Evolutionary conservation across 768 basidiomycete species (phyloP).

Genomic region (Xerocomellus amylosporus): DNA sequence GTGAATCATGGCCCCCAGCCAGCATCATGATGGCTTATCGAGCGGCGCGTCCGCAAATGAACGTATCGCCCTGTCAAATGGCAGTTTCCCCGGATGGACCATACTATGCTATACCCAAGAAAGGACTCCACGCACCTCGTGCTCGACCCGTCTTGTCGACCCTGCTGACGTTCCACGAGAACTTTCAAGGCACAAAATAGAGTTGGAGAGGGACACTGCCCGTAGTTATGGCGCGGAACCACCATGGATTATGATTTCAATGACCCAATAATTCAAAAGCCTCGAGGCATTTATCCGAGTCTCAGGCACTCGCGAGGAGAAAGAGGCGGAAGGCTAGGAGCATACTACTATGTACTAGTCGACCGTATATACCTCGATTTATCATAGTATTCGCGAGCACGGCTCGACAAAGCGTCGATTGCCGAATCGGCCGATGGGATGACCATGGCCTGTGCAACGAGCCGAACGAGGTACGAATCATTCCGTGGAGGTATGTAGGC

Average conservation of each 20-base stretch:
- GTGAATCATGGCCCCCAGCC: too few species aligned
- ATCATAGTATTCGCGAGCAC: too few species aligned
- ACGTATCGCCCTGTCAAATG: background rate
- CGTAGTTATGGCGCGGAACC: background rate
- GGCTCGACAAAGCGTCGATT: background rate
- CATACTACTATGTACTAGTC: too few species aligned
- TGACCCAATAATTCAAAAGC: background rate
- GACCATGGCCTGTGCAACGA: background rate
- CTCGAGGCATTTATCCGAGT: too few species aligned
- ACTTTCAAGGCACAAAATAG: slow-evolving; percentile 6
- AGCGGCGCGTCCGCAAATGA: background rate
- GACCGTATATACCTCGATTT: background rate
- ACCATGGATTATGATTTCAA: background rate
- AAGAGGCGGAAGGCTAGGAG: background rate
- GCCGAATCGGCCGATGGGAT: background rate
- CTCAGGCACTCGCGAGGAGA: background rate
- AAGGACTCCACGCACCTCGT: background rate
- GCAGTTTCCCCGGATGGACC: background rate
- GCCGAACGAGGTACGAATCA: background rate
- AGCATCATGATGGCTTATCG: background rate
- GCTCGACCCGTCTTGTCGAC: background rate
- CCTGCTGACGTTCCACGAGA: background rate
- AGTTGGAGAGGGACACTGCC: background rate
- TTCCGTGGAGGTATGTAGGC: background rate
- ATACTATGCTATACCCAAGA: background rate